Percentiles rank a stretch among this genome's conserved stretches.
phyloP scores from a whole-genome alignment of 345 rosid species.

The Rhodamnia argentea region DNA sequence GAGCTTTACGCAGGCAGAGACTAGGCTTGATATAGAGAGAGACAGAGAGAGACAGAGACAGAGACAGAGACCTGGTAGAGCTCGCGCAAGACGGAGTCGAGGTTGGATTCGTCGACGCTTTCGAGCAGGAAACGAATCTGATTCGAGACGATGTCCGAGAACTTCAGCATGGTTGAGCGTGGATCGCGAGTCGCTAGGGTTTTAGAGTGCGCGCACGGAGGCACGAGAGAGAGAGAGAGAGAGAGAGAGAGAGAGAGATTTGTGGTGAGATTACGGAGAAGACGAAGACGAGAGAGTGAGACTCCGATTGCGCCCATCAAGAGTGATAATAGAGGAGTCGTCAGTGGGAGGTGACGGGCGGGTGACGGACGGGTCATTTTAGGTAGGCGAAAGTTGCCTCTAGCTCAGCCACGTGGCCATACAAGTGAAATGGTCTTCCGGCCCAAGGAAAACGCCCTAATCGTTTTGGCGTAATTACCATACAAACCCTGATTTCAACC shows the following conservation, averaged over 20 bases:
- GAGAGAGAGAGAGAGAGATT: background rate
- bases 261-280: background rate
- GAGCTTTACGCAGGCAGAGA: background rate
- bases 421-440: too few species aligned
- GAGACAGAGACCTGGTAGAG: conserved; percentile 42
- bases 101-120: conserved; percentile 44
- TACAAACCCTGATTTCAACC: too few species aligned
- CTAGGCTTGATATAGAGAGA: background rate
- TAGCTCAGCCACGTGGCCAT: too few species aligned
- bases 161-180: conserved; percentile 28
- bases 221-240: background rate
- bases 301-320: too few species aligned
- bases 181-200: background rate
- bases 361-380: too few species aligned
- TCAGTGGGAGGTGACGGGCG: too few species aligned
- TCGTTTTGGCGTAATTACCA: too few species aligned
- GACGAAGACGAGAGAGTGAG: background rate
- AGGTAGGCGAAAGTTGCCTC: too few species aligned
- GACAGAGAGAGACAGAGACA: background rate
- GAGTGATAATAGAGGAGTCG: too few species aligned
- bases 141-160: conserved; percentile 34
- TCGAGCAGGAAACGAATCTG: conserved; percentile 70
- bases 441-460: too few species aligned
- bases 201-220: background rate
- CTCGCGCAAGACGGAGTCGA: conserved; percentile 45